phyloP scores from a whole-genome alignment of 805 yeast genomes.

The Tetrapisispora arboricola region DNA sequence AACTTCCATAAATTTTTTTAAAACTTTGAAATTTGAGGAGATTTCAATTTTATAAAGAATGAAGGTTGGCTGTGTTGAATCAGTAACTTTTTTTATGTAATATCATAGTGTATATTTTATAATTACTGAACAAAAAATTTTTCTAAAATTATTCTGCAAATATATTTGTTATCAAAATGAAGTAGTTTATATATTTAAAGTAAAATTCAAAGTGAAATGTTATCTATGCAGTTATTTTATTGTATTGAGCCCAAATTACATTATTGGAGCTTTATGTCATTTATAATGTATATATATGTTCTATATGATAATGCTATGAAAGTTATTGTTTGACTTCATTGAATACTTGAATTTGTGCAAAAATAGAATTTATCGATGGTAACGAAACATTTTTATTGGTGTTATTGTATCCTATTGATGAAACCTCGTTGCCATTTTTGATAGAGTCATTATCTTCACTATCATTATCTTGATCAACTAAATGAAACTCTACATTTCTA shows the following conservation, averaged over 20 bases:
- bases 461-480: conserved; percentile 10
- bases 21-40: background rate
- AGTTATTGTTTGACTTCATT: conserved; percentile 5
- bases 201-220: no score
- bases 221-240: conserved; percentile 1
- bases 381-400: conserved; percentile 11
- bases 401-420: conserved; percentile 7
- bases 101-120: conserved; percentile 1
- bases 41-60: background rate
- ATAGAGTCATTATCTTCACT: conserved; percentile 6
- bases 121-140: background rate
- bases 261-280: background rate
- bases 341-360: conserved; percentile 19
- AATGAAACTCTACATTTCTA: conserved; percentile 11
- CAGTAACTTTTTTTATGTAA: conserved; percentile 2
- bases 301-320: background rate
- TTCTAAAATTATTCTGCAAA: no score
- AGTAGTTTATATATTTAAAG: no score
- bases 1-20: background rate
- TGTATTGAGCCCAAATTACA: background rate
- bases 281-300: background rate
- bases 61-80: background rate
- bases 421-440: conserved; percentile 5
- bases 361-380: conserved; percentile 22
- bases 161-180: no score